These are phyloP conservation scores for Stipa capillata DNA, from an alignment of 176 grass and related monocot genomes.

Conservation along the genomic window DNA sequence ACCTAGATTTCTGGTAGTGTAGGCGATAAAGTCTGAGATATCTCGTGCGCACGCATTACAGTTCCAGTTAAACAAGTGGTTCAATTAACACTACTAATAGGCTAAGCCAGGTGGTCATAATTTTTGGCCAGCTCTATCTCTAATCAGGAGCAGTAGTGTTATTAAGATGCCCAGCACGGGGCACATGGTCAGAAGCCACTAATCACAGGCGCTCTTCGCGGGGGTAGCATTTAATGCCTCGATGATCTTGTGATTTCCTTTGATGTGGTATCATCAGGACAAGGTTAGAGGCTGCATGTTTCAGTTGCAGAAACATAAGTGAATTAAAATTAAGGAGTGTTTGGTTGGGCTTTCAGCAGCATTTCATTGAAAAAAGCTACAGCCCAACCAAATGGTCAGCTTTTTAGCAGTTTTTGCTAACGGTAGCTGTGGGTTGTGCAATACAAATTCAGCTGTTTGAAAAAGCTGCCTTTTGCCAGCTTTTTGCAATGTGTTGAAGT, in stretches of 20 bases:
- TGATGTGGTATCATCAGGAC: constrained; percentile 4
- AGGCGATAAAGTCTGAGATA: background rate
- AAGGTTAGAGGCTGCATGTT: constrained; percentile 12
- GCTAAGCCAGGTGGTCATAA: background rate
- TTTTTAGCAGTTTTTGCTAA: no score
- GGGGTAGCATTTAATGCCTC: constrained; percentile 27
- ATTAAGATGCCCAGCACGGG: constrained; percentile 10
- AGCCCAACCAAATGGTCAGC: no score
- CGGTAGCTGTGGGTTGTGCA: no score
- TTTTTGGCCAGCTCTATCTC: background rate
- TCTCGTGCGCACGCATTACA: background rate
- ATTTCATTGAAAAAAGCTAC: no score
- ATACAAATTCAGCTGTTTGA: no score
- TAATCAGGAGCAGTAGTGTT: background rate
- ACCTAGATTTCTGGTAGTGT: background rate
- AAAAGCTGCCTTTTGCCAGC: no score
- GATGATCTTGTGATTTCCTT: background rate
- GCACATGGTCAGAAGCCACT: constrained; percentile 26
- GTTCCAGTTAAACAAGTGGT: background rate
- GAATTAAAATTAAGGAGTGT: no score
- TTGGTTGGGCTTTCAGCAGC: no score
- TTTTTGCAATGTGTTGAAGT: no score
- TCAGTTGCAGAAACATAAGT: background rate
- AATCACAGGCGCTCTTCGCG: constrained; percentile 26
- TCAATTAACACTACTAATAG: background rate